Evolutionary conservation across 2,329 filamentous ascomycete species (phyloP).

Genomic region (Cercospora zeae-maydis): DNA sequence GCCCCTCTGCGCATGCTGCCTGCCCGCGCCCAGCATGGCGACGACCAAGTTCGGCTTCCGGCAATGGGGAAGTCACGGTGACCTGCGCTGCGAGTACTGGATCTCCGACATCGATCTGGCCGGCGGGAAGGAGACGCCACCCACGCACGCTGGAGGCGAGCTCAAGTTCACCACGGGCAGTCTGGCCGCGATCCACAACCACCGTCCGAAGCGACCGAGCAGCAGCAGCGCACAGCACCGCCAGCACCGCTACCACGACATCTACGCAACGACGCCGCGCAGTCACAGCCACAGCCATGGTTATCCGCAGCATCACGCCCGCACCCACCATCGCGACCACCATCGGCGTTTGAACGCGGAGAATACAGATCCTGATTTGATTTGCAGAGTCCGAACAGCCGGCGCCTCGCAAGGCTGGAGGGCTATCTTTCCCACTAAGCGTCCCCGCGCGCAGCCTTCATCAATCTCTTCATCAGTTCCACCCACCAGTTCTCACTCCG

Average conservation of each 20-base stretch:
- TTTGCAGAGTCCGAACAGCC: constrained; percentile 14
- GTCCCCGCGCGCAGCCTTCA: constrained; percentile 13
- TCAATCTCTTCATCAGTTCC: constrained; percentile 1
- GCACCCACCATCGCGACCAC: not conserved
- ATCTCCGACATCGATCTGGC: constrained; percentile 16
- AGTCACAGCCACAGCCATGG: constrained; percentile 1
- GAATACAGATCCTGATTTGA: constrained; percentile 7
- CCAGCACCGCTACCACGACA: not conserved
- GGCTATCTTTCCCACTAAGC: constrained; percentile 15
- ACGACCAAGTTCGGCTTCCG: constrained; percentile 19
- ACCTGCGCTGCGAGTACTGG: constrained; percentile 19
- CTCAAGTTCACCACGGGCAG: constrained; percentile 19
- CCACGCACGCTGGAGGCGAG: constrained; percentile 7
- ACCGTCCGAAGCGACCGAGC: not conserved
- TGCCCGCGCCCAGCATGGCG: constrained; percentile 7
- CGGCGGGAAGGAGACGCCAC: constrained; percentile 6
- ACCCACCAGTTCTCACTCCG: constrained; percentile 12
- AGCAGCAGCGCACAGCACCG: not conserved
- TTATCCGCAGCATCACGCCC: not conserved
- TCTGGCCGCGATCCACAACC: constrained; percentile 13
- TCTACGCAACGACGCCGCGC: not conserved
- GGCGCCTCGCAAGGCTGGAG: constrained; percentile 8
- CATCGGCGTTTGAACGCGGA: constrained; percentile 1
- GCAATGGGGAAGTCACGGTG: constrained; percentile 15
- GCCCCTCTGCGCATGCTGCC: not conserved